Percentiles rank a stretch among this genome's conserved stretches.
These are phyloP conservation scores for Aspergillus cejpii DNA, from an alignment of 2,329 filamentous ascomycete species.

Conservation along the genomic window DNA sequence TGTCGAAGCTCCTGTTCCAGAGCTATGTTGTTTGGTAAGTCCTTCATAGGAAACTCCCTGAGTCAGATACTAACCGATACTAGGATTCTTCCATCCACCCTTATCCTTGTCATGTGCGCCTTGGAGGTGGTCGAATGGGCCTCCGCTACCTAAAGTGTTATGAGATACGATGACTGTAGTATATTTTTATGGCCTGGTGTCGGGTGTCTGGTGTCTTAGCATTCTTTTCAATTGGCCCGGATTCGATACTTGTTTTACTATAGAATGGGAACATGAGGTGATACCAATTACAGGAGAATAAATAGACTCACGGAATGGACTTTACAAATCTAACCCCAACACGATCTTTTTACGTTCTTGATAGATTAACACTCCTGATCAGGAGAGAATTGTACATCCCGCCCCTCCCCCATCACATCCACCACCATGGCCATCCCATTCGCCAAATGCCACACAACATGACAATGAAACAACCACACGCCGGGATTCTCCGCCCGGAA, in stretches of 20 bases:
- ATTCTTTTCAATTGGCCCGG: not conserved
- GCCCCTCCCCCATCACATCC: conserved; percentile 23
- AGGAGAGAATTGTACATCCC: not conserved
- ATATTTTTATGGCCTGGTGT: not conserved
- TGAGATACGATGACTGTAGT: not conserved
- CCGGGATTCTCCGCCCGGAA: conserved; percentile 51
- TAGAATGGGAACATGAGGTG: not conserved
- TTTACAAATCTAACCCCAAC: too few relatives aligned
- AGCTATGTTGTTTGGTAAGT: conserved; percentile 90
- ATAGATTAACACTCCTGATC: not conserved
- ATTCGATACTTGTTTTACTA: not conserved
- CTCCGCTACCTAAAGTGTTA: conserved; percentile 14
- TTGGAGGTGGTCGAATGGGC: conserved; percentile 93
- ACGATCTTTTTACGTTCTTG: too few relatives aligned
- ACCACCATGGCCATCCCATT: conserved; percentile 42
- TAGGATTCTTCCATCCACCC: conserved; percentile 88
- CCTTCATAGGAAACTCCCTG: not conserved
- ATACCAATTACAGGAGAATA: not conserved
- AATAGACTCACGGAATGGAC: too few relatives aligned
- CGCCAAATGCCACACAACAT: conserved; percentile 48
- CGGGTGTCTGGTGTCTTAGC: not conserved
- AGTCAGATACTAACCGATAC: conserved; percentile 15
- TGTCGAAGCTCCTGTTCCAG: conserved; percentile 89
- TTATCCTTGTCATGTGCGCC: conserved; percentile 82
- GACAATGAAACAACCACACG: conserved; percentile 47